These are phyloP conservation scores for Artemisia tridentata DNA, from an alignment of 129 eudicot genomes.

Conservation along the genomic window DNA sequence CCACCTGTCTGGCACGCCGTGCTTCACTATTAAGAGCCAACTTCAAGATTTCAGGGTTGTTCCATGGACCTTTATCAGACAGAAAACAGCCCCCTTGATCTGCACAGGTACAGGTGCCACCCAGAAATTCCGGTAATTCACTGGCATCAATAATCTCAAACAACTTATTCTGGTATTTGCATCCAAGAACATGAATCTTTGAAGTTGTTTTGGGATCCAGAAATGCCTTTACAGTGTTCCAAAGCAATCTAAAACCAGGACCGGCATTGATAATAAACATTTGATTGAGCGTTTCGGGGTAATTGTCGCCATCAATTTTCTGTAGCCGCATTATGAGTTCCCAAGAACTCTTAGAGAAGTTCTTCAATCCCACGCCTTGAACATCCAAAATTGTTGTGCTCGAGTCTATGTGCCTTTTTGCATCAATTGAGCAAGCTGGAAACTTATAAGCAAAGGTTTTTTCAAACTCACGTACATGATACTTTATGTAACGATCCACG, in stretches of 20 bases:
- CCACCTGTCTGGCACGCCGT: slow-evolving; percentile 85
- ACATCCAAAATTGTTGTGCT: slow-evolving; percentile 94
- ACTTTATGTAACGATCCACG: slow-evolving; percentile 83
- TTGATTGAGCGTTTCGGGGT: slow-evolving; percentile 92
- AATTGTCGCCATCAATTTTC: slow-evolving; percentile 91
- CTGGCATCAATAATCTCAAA: slow-evolving; percentile 88
- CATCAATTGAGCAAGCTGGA: slow-evolving; percentile 92
- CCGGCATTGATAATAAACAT: slow-evolving; percentile 98
- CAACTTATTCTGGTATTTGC: slow-evolving; percentile 78
- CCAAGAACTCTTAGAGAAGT: slow-evolving; percentile 84
- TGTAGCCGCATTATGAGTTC: slow-evolving; percentile 82
- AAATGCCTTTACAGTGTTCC: slow-evolving; percentile 86
- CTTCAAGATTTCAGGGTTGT: slow-evolving; percentile 79
- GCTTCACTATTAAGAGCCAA: slow-evolving; percentile 89
- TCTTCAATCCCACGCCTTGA: slow-evolving; percentile 92
- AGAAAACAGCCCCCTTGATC: slow-evolving; percentile 91
- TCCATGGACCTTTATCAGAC: slow-evolving; percentile 98
- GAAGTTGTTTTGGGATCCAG: slow-evolving; percentile 94
- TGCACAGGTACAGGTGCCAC: slow-evolving; percentile 83
- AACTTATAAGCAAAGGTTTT: slow-evolving; percentile 64
- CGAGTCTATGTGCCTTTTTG: slow-evolving; percentile 85
- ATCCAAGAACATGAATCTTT: slow-evolving; percentile 96
- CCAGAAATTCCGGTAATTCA: slow-evolving; percentile 88
- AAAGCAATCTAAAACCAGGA: slow-evolving; percentile 89
- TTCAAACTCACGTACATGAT: slow-evolving; percentile 94